Evolutionary conservation across 495 filamentous ascomycete species (phyloP).

Genomic region (Penicillium herquei): DNA sequence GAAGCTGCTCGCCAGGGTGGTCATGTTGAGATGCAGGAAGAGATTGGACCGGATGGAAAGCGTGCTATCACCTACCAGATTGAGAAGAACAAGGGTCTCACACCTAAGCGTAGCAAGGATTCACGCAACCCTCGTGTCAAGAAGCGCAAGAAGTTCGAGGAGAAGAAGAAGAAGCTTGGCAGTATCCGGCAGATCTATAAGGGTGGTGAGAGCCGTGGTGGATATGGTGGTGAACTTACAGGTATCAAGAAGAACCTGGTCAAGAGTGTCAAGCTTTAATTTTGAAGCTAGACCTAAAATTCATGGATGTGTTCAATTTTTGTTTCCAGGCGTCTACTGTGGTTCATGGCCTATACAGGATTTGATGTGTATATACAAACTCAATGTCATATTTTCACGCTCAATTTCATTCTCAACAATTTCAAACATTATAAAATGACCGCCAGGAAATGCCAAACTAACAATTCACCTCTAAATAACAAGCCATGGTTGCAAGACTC

Average conservation of each 20-base stretch:
- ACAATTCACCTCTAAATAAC: too few relatives aligned
- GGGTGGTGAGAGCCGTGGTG: conserved; percentile 82
- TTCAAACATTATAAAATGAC: too few relatives aligned
- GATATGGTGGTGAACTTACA: conserved; percentile 88
- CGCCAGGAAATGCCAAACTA: too few relatives aligned
- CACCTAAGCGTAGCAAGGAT: conserved; percentile 86
- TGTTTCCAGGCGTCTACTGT: conserved; percentile 30
- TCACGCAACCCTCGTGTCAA: conserved; percentile 93
- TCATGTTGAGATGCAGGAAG: conserved; percentile 55
- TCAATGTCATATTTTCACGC: conserved; percentile 9
- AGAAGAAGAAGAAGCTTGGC: conserved; percentile 90
- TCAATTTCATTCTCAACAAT: background rate
- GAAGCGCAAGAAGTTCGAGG: conserved; percentile 91
- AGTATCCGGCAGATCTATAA: conserved; percentile 80
- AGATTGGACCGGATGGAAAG: conserved; percentile 73
- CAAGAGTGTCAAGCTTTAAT: conserved; percentile 85
- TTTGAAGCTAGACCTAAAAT: conserved; percentile 10
- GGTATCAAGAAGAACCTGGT: conserved; percentile 93
- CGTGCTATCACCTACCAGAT: conserved; percentile 88
- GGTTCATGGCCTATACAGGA: conserved; percentile 27
- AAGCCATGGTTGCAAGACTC: too few relatives aligned
- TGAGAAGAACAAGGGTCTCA: conserved; percentile 94
- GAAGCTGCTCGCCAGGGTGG: conserved; percentile 55
- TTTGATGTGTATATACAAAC: conserved; percentile 29
- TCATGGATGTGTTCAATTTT: conserved; percentile 19